Base-by-base conservation (phyloP, 345 rosid species). In the Linum lewisii region DNA sequence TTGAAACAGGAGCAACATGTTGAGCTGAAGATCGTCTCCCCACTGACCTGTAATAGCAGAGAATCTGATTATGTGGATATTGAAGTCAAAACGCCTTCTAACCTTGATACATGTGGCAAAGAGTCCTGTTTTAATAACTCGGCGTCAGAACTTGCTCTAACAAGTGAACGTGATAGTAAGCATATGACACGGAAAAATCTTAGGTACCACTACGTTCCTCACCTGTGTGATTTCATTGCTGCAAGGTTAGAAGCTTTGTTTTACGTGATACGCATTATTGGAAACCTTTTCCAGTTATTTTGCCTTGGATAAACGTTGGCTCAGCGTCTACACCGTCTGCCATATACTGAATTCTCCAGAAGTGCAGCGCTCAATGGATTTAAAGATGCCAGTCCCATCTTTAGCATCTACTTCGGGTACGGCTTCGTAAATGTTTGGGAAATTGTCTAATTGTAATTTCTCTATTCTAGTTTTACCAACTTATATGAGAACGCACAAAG, bases 291-390 rank as follows among this genome's bases (percentile, higher is more conserved):
- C 61, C 66, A 67, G 74, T 67, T 60, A 69, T 72, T 72, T 72
- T 62, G 66, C 72, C 51, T 69, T 61, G 65, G 79, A 82, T 64
- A 80, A 72, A 29, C 80, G 71, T 34, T 88, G 94, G 94, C 78
- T 66, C 65, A 80, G 77, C 1, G 78, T 85, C 68, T 85, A 88
- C 66, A 88, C 79, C 15, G 96, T 88, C 18, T 81, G 86, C 68
- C 37, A 78, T 73, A 66, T 79, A 63, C 64, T 73, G 37, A 68
- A 71, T 75, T 81, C 87, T 57, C 90, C 96, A 32, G 83, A 72
- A 62, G 63, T 68, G 60, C 81, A 69, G 66, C 64, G 24, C 36
- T 47, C 54, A 24, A 62, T 63, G 22, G 66, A 74, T 29, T 51
- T 37, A 58, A 68, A 51, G 56, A 56, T 66, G 68, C 60, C 72